Conservation (phyloP, 2,329 filamentous ascomycete species). For the Cladosporium sp. region DNA sequence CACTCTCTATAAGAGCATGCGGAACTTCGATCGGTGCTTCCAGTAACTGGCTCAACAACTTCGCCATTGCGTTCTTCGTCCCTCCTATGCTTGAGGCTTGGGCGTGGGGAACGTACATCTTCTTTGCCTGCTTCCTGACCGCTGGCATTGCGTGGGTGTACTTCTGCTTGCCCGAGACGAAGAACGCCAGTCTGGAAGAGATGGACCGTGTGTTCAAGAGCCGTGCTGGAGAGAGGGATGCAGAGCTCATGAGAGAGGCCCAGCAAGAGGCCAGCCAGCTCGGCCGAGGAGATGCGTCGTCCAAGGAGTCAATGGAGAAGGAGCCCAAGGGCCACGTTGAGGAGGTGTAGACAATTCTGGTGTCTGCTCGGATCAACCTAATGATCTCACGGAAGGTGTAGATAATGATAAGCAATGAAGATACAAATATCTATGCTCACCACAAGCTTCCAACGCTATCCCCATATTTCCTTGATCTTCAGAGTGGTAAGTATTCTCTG, state of each 20-base stretch:
- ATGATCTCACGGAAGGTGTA: too few species aligned
- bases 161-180: slow-evolving; percentile 43
- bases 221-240: neutral
- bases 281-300: slow-evolving; percentile 29
- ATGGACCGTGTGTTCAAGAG: slow-evolving; percentile 26
- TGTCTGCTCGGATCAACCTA: neutral
- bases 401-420: too few species aligned
- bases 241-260: neutral
- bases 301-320: neutral
- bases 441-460: too few species aligned
- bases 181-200: slow-evolving; percentile 23
- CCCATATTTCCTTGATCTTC: too few species aligned
- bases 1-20: slow-evolving; percentile 57
- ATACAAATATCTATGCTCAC: too few species aligned
- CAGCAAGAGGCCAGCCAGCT: neutral
- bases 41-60: slow-evolving; percentile 56
- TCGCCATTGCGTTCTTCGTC: slow-evolving; percentile 46
- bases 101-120: slow-evolving; percentile 55
- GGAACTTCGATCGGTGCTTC: slow-evolving; percentile 49
- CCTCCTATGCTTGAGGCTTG: slow-evolving; percentile 44
- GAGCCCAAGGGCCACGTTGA: neutral
- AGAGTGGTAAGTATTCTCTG: too few species aligned
- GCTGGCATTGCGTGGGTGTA: slow-evolving; percentile 49
- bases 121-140: slow-evolving; percentile 55
- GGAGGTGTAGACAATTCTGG: neutral